A percentile compares a stretch with the other conserved stretches of the same genome.
Evolutionary conservation across 441 rosid genomes (phyloP).

Genomic region (Sinapis alba): DNA sequence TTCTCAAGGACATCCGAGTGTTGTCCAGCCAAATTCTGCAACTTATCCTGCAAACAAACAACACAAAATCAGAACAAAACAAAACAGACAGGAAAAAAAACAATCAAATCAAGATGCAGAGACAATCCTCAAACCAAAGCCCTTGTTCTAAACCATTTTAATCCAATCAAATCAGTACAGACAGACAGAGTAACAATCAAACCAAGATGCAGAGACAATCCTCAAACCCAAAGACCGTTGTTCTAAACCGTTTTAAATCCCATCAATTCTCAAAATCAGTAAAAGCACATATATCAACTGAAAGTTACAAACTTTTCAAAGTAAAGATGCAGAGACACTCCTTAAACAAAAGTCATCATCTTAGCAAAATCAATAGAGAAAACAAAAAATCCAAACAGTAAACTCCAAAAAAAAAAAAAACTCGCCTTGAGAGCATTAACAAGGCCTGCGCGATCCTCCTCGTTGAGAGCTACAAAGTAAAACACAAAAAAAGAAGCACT

Average conservation of each 20-base stretch:
- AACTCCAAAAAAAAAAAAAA: background rate
- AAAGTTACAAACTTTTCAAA: background rate
- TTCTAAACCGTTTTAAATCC: background rate
- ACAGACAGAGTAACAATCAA: background rate
- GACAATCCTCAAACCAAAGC: too few relatives aligned
- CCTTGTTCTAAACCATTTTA: background rate
- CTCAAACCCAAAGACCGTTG: background rate
- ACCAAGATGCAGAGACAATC: background rate
- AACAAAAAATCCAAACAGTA: background rate
- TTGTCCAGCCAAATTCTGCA: conserved; percentile 2
- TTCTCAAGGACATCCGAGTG: background rate
- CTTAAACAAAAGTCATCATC: too few relatives aligned
- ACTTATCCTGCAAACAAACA: background rate
- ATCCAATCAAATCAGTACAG: background rate
- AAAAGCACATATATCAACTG: background rate
- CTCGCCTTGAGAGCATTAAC: background rate
- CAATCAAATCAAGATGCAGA: too few relatives aligned
- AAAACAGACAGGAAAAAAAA: background rate
- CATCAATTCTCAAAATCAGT: background rate
- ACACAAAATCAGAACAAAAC: background rate
- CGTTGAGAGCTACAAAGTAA: background rate
- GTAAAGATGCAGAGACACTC: background rate
- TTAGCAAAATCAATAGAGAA: background rate
- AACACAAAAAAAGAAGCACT: background rate
- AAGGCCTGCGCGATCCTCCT: conserved; percentile 1